A percentile compares a stretch with the other conserved stretches of the same genome.
These are phyloP conservation scores for Scedosporium aurantiacum DNA, from an alignment of 2,329 filamentous ascomycete genomes.

Conservation along the genomic window DNA sequence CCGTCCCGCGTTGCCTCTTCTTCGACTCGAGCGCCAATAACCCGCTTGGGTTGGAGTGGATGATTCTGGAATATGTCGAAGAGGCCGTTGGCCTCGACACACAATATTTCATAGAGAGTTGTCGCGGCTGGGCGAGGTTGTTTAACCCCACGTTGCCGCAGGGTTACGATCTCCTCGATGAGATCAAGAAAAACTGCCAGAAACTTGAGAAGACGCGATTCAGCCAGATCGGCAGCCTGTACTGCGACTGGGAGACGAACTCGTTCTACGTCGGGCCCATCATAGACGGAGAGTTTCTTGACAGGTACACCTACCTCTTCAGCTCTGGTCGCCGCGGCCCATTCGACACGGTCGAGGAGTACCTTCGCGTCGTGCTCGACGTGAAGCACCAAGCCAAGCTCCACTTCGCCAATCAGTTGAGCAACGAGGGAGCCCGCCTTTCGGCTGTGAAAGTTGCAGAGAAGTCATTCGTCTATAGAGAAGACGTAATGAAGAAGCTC, in stretches of 20 bases:
- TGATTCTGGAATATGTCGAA: slow-evolving; percentile 8
- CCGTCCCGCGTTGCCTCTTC: slow-evolving; percentile 4
- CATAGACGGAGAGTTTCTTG: slow-evolving; percentile 1
- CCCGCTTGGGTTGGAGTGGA: slow-evolving; percentile 10
- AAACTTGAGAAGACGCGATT: background rate
- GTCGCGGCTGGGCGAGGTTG: background rate
- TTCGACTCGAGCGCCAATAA: slow-evolving; percentile 11
- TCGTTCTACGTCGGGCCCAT: slow-evolving; percentile 7
- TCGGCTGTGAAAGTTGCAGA: background rate
- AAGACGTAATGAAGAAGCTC: background rate
- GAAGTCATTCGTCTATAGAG: background rate
- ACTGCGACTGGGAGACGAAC: slow-evolving; percentile 6
- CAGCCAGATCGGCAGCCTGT: slow-evolving; percentile 9
- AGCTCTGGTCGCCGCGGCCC: background rate
- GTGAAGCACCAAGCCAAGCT: background rate
- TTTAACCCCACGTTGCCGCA: background rate
- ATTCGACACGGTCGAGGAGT: background rate
- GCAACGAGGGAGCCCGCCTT: background rate
- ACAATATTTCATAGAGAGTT: background rate
- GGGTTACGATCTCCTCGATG: background rate
- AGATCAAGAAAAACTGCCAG: background rate
- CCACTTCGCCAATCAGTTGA: background rate
- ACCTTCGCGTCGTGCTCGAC: background rate
- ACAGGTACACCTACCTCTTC: background rate
- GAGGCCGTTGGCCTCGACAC: background rate